A percentile compares a stretch with the other conserved stretches of the same genome.
Conservation (phyloP, 2,329 filamentous ascomycete species). For the Magnaporthiopsis incrustans region DNA sequence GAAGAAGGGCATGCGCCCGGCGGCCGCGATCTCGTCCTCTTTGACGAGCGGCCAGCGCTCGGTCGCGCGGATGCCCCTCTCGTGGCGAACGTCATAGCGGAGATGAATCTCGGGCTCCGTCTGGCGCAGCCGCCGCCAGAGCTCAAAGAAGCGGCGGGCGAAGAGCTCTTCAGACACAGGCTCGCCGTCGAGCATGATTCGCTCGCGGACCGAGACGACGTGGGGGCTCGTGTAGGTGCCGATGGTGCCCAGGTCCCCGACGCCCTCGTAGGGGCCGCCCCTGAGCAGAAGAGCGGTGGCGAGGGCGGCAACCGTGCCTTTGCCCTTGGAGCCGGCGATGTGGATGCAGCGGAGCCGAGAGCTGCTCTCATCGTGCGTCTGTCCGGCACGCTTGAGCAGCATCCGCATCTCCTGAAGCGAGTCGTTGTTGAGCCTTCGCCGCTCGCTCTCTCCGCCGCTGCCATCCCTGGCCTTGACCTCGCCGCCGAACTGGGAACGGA, state of each 20-base stretch:
- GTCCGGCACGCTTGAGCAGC: slow-evolving; percentile 69
- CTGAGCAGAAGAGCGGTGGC: slow-evolving; percentile 66
- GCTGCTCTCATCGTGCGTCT: slow-evolving; percentile 43
- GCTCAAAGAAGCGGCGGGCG: slow-evolving; percentile 70
- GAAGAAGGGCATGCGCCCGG: slow-evolving; percentile 67
- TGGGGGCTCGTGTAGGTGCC: slow-evolving; percentile 85
- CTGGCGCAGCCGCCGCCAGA: slow-evolving; percentile 59
- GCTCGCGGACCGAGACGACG: slow-evolving; percentile 72
- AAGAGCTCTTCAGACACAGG: slow-evolving; percentile 64
- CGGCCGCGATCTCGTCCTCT: neutral
- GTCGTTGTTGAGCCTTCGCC: slow-evolving; percentile 56
- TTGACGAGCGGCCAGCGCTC: neutral
- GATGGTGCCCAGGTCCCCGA: slow-evolving; percentile 31
- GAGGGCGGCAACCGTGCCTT: slow-evolving; percentile 82
- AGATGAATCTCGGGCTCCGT: slow-evolving; percentile 22
- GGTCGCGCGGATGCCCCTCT: neutral
- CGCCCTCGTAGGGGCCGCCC: neutral
- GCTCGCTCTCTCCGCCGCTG: neutral
- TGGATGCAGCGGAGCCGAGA: slow-evolving; percentile 54
- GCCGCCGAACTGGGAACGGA: slow-evolving; percentile 41
- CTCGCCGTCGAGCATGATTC: slow-evolving; percentile 70
- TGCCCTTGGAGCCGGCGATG: slow-evolving; percentile 89
- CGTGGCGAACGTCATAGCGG: neutral
- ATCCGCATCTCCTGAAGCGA: slow-evolving; percentile 76
- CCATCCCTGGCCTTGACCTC: slow-evolving; percentile 30